Evolutionary conservation across 768 basidiomycete species (phyloP).

Genomic region (Candolleomyces eurysporus): DNA sequence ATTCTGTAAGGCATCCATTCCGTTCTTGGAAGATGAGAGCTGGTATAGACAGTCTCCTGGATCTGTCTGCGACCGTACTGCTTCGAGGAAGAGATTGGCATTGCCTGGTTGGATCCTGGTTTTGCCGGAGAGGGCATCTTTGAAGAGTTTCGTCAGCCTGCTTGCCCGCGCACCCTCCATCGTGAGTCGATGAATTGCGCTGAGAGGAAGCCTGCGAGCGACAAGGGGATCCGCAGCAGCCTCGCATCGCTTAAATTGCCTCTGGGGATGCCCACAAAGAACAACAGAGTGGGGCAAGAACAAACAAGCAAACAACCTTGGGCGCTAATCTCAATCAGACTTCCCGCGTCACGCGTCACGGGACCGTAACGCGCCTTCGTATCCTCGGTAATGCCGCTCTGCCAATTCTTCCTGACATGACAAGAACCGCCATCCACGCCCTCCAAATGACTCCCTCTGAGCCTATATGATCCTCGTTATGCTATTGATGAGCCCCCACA

Average conservation of each 20-base stretch:
- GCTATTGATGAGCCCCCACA: too few relatives aligned
- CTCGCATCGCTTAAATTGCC: neutral
- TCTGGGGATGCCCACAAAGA: neutral
- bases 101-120: conserved; percentile 24
- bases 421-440: neutral
- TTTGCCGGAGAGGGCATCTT: conserved; percentile 29
- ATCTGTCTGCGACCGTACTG: conserved; percentile 39
- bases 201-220: too few relatives aligned
- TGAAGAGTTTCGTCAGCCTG: conserved; percentile 33
- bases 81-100: conserved; percentile 41
- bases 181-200: neutral
- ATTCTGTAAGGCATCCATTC: conserved; percentile 35
- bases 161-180: conserved; percentile 7
- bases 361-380: neutral
- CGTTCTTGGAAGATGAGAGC: conserved; percentile 33
- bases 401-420: neutral
- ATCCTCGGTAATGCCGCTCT: neutral
- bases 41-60: conserved; percentile 33
- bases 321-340: neutral
- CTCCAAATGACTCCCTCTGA: neutral
- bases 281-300: neutral
- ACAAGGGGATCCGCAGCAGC: too few relatives aligned
- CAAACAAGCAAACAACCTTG: neutral
- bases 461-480: neutral
- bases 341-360: too few relatives aligned